phyloP scores from a whole-genome alignment of 495 filamentous ascomycete genomes.

The Saxophila tyrrhenica region DNA sequence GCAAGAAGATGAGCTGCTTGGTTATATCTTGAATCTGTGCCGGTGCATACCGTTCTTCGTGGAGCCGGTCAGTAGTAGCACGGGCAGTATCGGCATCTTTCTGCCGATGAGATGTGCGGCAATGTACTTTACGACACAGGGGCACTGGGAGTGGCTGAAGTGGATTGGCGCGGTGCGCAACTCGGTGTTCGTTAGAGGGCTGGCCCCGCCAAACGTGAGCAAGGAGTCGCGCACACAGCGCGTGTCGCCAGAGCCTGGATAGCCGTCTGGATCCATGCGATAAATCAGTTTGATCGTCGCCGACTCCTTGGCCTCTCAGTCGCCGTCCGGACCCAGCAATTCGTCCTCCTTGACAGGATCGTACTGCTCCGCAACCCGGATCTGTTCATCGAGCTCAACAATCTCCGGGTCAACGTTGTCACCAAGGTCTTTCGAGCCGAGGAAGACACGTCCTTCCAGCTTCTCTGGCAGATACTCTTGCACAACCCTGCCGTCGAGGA shows the following conservation, averaged over 20 bases:
- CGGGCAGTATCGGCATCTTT: conserved; percentile 16
- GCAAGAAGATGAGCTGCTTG: conserved; percentile 8
- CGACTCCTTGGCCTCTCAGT: conserved; percentile 10
- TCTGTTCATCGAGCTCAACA: conserved; percentile 9
- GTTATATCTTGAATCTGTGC: conserved; percentile 11
- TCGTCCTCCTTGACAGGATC: conserved; percentile 8
- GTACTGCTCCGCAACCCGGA: conserved; percentile 4
- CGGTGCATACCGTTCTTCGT: conserved; percentile 16
- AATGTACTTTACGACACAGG: conserved; percentile 10
- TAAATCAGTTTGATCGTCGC: too few relatives aligned
- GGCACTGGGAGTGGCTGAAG: conserved; percentile 6
- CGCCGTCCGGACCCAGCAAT: conserved; percentile 16
- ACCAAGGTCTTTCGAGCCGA: conserved; percentile 77
- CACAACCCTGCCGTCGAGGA: conserved; percentile 65
- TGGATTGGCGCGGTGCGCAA: conserved; percentile 11
- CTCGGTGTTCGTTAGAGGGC: conserved; percentile 13
- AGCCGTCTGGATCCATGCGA: too few relatives aligned
- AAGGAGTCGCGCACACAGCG: background rate
- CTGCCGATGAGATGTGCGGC: conserved; percentile 15
- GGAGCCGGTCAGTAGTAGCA: conserved; percentile 13
- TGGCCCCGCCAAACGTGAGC: conserved; percentile 6
- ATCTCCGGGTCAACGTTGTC: conserved; percentile 57
- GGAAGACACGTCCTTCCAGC: conserved; percentile 55
- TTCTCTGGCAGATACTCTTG: conserved; percentile 83
- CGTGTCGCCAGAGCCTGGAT: too few relatives aligned